Evolutionary conservation across 495 filamentous ascomycete species (phyloP), one percentile per base, ranked within the genome.

Genomic region (Pyronema domesticum): DNA sequence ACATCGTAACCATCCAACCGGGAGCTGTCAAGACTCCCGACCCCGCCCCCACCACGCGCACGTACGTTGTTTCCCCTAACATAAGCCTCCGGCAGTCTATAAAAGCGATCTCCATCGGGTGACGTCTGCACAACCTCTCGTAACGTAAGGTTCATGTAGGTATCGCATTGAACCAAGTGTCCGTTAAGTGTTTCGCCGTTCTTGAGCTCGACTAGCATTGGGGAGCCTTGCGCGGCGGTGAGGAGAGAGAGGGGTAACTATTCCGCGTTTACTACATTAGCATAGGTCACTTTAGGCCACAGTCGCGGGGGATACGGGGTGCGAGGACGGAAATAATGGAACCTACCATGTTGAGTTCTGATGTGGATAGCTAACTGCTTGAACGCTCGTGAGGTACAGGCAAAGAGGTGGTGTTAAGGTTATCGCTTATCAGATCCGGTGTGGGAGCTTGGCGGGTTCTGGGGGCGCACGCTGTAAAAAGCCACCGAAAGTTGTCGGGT

Each of bases 191-290:
- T 96, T 68, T 96, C 93, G 69, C 91, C 93, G 62, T 89, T 95
- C 75, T 98, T 98, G 58, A 98, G 85, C 75, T 98, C 91, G 43
- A 98, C 91, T 51, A 96, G 85, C 88, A 98, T 96, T 10, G 89
- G 89, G 70, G 94, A 86, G 77, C 93, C 93, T 74, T 95, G 86
- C 53, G 91, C 89, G 63, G 89, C 91, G 55, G 81, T 95, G 39
- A 98, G 74, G 36, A 98, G 82, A 53, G 89, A 93, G 58, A 96
- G 76, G 56, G 91, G 91, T 56, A 98, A 72, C 91, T 95, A 30
- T 30, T 30, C 23, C 23, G 23, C 2, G 23, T 1, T 19, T 23
- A 30, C 23, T 30, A 5, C 5, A 30, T 14, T 10, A 53, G 23
- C 2, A 36, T 15, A 30, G 2, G 23, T 30, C 23, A 30, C 23